Percentiles rank a stretch among this genome's conserved stretches.
phyloP scores from a whole-genome alignment of 257 asterid species.

The Cynanchum wilfordii region DNA sequence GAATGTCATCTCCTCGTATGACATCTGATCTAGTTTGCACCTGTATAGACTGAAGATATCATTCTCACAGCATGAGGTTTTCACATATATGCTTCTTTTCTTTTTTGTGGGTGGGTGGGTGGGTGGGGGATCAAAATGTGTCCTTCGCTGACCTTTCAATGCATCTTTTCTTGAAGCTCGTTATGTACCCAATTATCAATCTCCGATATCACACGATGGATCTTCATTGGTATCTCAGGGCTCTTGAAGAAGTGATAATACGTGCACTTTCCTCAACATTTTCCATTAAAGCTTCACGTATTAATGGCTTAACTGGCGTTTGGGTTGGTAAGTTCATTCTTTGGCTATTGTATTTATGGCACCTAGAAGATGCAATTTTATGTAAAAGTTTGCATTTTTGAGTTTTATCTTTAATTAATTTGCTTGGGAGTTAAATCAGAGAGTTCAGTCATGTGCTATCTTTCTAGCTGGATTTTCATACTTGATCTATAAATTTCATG shows the following conservation, averaged over 20 bases:
- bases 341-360: background rate
- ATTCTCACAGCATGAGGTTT: background rate
- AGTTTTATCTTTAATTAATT: background rate
- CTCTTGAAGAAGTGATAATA: slow-evolving; percentile 91
- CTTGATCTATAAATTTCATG: background rate
- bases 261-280: slow-evolving; percentile 72
- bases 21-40: background rate
- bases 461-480: background rate
- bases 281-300: slow-evolving; percentile 60
- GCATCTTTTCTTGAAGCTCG: slow-evolving; percentile 52
- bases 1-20: background rate
- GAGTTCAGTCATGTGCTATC: background rate
- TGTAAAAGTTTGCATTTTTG: background rate
- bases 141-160: slow-evolving; percentile 13
- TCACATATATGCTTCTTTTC: background rate
- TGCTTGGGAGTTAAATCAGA: background rate
- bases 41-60: background rate
- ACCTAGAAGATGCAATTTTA: background rate
- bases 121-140: background rate
- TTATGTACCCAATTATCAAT: slow-evolving; percentile 88
- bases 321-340: slow-evolving; percentile 72
- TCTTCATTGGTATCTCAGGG: slow-evolving; percentile 88
- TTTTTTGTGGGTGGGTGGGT: background rate
- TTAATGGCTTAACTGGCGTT: slow-evolving; percentile 86
- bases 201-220: slow-evolving; percentile 80